Evolutionary conservation across 305 asterid genomes (phyloP).

Genomic region (Caryopteris hybrid): DNA sequence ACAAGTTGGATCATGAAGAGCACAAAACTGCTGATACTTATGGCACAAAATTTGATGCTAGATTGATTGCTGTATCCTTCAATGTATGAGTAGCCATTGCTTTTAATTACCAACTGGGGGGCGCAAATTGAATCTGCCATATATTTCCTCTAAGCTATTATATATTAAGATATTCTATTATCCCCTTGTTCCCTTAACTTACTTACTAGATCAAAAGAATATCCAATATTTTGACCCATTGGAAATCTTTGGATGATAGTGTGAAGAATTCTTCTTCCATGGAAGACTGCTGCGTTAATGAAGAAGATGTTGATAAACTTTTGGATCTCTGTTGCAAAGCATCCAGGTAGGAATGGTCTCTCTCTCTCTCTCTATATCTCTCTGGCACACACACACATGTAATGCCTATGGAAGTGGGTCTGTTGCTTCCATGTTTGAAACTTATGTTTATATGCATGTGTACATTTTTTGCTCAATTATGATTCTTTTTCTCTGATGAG

Average conservation of each 20-base stretch:
- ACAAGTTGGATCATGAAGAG: conserved; percentile 35
- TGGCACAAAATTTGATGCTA: conserved; percentile 28
- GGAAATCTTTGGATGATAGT: conserved; percentile 48
- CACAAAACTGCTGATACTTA: conserved; percentile 20
- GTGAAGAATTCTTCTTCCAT: conserved; percentile 22
- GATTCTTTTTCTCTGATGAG: not conserved
- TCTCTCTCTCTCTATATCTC: not conserved
- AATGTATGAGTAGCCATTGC: not conserved
- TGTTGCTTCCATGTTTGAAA: not conserved
- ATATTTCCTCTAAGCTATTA: not conserved
- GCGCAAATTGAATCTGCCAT: not conserved
- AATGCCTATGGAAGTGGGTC: not conserved
- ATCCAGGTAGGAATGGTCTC: conserved; percentile 19
- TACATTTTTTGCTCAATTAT: not conserved
- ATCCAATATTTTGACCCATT: conserved; percentile 40
- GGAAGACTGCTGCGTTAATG: conserved; percentile 38
- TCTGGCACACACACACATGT: not conserved
- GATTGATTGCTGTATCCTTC: conserved; percentile 64
- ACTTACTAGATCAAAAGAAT: conserved; percentile 48
- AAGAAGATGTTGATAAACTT: conserved; percentile 58
- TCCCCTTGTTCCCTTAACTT: conserved; percentile 38
- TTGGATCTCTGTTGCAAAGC: conserved; percentile 41
- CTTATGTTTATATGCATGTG: not conserved
- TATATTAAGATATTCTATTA: conserved; percentile 2
- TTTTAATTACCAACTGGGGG: not conserved